These are phyloP conservation scores for Sporothrix phasma DNA, from an alignment of 2,329 filamentous ascomycete genomes.

Conservation along the genomic window DNA sequence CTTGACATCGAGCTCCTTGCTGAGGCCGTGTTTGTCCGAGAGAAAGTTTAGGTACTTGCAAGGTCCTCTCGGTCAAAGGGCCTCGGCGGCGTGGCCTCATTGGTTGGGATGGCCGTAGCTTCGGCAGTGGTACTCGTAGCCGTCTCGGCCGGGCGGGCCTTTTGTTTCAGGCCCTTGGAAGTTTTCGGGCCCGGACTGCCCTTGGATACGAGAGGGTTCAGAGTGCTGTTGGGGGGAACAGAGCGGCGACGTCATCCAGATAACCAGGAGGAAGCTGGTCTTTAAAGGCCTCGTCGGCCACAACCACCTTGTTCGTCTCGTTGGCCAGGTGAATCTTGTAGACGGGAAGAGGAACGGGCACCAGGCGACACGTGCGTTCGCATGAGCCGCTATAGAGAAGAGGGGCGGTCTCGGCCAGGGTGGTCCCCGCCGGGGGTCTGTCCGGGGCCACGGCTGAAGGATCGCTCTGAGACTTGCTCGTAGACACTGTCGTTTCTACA, in stretches of 20 bases:
- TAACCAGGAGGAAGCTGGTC: not conserved
- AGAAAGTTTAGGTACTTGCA: slow-evolving; percentile 22
- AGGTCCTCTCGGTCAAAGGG: not conserved
- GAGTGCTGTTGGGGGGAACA: not conserved
- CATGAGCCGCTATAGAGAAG: not conserved
- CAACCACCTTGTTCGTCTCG: not conserved
- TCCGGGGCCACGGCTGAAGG: too few relatives aligned
- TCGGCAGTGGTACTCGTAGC: not conserved
- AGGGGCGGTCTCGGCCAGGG: not conserved
- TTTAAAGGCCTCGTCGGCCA: not conserved
- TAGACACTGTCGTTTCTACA: too few relatives aligned
- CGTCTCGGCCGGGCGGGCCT: not conserved
- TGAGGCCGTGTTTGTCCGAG: slow-evolving; percentile 21
- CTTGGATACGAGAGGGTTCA: too few relatives aligned
- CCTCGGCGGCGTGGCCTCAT: not conserved
- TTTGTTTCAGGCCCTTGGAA: too few relatives aligned
- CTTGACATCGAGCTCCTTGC: slow-evolving; percentile 20
- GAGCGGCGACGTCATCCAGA: too few relatives aligned
- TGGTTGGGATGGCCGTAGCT: not conserved
- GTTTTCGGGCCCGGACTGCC: too few relatives aligned
- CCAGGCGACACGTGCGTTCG: not conserved
- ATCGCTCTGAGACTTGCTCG: too few relatives aligned
- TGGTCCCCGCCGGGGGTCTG: too few relatives aligned
- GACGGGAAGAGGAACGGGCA: not conserved
- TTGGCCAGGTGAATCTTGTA: not conserved